Evolutionary conservation across 179 eudicot species (phyloP).

Genomic region (Actinidia arguta): DNA sequence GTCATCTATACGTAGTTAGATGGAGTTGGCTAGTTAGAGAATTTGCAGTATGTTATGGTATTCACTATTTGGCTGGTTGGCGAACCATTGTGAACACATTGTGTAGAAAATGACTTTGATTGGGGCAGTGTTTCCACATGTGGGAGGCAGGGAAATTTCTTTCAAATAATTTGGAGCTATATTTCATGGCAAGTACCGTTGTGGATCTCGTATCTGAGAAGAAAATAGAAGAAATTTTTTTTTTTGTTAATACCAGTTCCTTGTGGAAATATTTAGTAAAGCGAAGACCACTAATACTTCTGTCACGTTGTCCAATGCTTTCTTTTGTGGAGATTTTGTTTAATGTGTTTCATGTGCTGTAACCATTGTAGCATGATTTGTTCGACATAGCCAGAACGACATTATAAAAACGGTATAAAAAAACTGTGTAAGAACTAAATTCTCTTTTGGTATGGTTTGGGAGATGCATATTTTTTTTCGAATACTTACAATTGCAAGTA

Average conservation of each 20-base stretch:
- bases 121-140: background rate
- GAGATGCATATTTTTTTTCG: no score
- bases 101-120: background rate
- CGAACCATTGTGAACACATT: slow-evolving; percentile 12
- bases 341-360: no score
- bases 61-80: background rate
- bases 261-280: background rate
- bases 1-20: slow-evolving; percentile 80
- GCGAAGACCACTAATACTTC: no score
- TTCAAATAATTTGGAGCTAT: background rate
- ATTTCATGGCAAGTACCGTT: background rate
- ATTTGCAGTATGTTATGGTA: background rate
- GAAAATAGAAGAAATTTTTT: background rate
- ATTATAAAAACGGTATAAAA: no score
- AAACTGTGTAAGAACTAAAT: no score
- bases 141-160: background rate
- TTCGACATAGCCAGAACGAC: background rate
- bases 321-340: no score
- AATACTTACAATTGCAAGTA: no score
- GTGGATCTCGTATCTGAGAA: background rate
- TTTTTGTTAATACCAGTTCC: background rate
- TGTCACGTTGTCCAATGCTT: no score
- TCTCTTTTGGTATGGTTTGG: no score
- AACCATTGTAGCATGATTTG: no score
- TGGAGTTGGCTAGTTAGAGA: background rate